Evolutionary conservation across 2,329 filamentous ascomycete species (phyloP).

Genomic region (Sclerotinia nivalis): DNA sequence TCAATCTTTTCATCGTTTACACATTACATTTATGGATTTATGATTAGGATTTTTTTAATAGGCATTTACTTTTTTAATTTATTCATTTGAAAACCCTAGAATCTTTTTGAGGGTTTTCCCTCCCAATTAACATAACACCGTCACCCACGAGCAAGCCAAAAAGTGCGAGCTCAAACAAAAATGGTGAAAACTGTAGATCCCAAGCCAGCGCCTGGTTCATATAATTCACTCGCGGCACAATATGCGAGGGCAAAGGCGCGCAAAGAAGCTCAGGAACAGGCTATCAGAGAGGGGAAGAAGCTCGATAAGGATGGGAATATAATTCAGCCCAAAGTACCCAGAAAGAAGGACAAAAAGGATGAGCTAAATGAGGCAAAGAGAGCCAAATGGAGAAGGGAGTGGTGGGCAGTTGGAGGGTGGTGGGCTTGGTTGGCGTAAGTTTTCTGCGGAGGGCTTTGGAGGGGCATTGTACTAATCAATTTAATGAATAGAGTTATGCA

Average conservation of each 20-base stretch:
- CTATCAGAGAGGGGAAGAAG: conserved; percentile 29
- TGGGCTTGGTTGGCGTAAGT: conserved; percentile 42
- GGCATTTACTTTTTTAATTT: neutral
- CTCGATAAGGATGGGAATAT: conserved; percentile 21
- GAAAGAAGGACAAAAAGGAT: conserved; percentile 35
- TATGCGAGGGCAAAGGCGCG: conserved; percentile 39
- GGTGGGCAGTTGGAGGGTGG: conserved; percentile 39
- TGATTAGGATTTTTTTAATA: neutral
- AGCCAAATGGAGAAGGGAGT: conserved; percentile 36
- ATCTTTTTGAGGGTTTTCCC: neutral
- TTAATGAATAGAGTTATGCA: conserved; percentile 56
- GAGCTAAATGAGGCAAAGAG: conserved; percentile 38
- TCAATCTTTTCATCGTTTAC: conserved; percentile 1
- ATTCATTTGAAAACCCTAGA: neutral
- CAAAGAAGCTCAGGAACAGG: conserved; percentile 36
- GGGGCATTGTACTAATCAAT: conserved; percentile 28
- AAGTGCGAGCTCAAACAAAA: conserved; percentile 16
- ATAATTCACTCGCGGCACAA: conserved; percentile 39
- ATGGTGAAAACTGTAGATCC: conserved; percentile 34
- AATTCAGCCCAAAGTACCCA: conserved; percentile 17
- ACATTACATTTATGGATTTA: neutral
- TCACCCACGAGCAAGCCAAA: neutral
- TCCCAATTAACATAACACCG: neutral
- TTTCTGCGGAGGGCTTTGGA: neutral
- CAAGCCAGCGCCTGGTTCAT: conserved; percentile 36